Base-by-base conservation (phyloP, 208 protist genomes). In the Leishmania martiniquensis region DNA sequence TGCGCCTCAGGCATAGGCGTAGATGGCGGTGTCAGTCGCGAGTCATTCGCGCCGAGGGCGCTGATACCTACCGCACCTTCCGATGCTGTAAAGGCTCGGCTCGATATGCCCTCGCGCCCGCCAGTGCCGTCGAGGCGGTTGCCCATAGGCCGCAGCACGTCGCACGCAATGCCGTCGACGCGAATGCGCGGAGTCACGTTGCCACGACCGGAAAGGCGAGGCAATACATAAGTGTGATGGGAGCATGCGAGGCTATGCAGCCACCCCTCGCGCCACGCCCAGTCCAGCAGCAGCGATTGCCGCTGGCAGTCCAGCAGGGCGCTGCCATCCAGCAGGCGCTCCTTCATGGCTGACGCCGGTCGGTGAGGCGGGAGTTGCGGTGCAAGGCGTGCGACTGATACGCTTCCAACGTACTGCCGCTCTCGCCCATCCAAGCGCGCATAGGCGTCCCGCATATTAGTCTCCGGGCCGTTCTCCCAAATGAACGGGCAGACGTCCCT, bases 241-340 rank as follows among this genome's bases (percentile, higher is more conserved):
- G 65, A n/a, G 44, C 54, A 52, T 4, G 59, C 13, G 52, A 72
- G 63, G 55, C 67, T 47, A 49, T 76, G 69, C 52, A 83, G 69
- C 78, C 68, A 80, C 22, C 83, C 83, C 45, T 76, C 75, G 12
- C 78, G 83, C 75, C 79, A 87, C 59, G 73, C 75, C 13, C 70
- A 60, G 55, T 85, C 77, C 52, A 90, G 70, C 37, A 90, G 55
- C 17, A 87, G 77, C 44, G 80, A 76, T 81, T 87, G 86, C 54
- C 83, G 80, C 69, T 87, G 65, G 65, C 82, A 86, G 57, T 82
- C 73, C 49, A 86, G 74, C 37, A 80, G 67, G 60, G 63, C 54
- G 44, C 69, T 20, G 6, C 76, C 72, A 42, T 81, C 62, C 1
- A 83, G 55, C 44, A 80, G 55, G 9, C 75, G 44, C 51, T 76